These are phyloP conservation scores for Caloboletus firmus DNA, from an alignment of 1,284 basidiomycete genomes.

Conservation along the genomic window DNA sequence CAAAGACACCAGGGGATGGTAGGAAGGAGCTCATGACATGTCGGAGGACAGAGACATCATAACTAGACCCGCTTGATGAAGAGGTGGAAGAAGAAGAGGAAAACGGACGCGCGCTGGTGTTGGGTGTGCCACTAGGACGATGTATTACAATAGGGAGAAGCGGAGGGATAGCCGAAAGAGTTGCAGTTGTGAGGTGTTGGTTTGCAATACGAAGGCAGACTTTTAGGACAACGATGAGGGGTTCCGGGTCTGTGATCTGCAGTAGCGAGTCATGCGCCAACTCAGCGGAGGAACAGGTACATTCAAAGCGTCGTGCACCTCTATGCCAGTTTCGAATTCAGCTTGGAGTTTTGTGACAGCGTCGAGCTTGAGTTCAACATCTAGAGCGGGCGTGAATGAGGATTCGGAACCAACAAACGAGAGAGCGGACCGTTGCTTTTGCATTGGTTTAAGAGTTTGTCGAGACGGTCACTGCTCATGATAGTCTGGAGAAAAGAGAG, in stretches of 20 bases:
- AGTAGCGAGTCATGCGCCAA: constrained; percentile 12
- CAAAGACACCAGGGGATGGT: constrained; percentile 72
- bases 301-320: constrained; percentile 46
- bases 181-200: constrained; percentile 76
- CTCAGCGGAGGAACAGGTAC: constrained; percentile 12
- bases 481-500: constrained; percentile 20
- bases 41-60: constrained; percentile 60
- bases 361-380: constrained; percentile 77
- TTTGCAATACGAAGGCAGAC: constrained; percentile 76
- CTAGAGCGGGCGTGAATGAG: constrained; percentile 38
- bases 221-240: constrained; percentile 68
- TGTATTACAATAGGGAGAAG: constrained; percentile 62
- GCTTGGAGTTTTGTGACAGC: constrained; percentile 73
- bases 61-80: constrained; percentile 40
- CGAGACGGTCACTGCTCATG: constrained; percentile 58
- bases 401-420: background rate
- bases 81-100: constrained; percentile 55
- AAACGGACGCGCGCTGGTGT: constrained; percentile 33
- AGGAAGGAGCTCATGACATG: constrained; percentile 67
- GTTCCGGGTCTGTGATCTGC: constrained; percentile 70
- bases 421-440: constrained; percentile 60
- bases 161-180: constrained; percentile 61
- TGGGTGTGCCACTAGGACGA: constrained; percentile 36
- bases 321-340: constrained; percentile 65
- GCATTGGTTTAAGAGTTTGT: constrained; percentile 65